These are phyloP conservation scores for thale cress (Arabidopsis thaliana) DNA, from an alignment of 345 rosid genomes.

Conservation along the genomic window TAIR10.1 NC_003070.9:29699501-29700000, in stretches of 20 bases:
- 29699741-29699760: no score
- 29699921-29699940: constrained; percentile 52
- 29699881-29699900: constrained; percentile 59
- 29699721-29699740: background rate
- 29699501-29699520: constrained; percentile 75
- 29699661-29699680: constrained; percentile 43
- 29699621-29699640: background rate
- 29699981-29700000: constrained; percentile 42
- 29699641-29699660: constrained; percentile 14
- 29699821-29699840: constrained; percentile 50
- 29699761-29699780: background rate
- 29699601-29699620: background rate
- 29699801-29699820: background rate
- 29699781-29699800: background rate
- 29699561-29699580: constrained; percentile 70
- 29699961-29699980: constrained; percentile 44
- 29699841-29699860: constrained; percentile 55
- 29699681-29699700: constrained; percentile 46
- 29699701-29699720: constrained; percentile 36
- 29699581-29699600: background rate
- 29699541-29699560: constrained; percentile 62
- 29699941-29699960: constrained; percentile 53
- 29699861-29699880: constrained; percentile 52
- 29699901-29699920: constrained; percentile 40
- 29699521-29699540: constrained; percentile 50